These are phyloP conservation scores for Pistacia vera DNA, from an alignment of 345 rosid genomes.

Conservation along the genomic window DNA sequence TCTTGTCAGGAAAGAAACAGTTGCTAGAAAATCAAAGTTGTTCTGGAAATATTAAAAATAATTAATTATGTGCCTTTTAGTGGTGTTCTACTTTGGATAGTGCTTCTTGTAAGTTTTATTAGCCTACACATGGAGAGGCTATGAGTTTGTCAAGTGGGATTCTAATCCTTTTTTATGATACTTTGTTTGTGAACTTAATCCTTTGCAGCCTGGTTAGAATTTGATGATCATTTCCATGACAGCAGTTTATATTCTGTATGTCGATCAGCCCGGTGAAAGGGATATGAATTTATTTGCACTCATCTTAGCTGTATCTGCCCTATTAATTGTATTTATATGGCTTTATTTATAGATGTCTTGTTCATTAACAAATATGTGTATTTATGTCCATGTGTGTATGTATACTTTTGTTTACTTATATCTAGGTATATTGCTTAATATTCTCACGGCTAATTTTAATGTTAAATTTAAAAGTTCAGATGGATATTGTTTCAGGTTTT, in stretches of 20 bases:
- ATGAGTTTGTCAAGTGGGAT: not conserved
- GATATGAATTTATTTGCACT: not conserved
- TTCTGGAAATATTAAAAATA: not conserved
- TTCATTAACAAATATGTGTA: not conserved
- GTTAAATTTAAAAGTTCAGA: not conserved
- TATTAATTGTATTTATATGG: not conserved
- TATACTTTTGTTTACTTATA: not conserved
- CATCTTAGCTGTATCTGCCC: not conserved
- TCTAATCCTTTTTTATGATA: not conserved
- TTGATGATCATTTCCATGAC: not conserved
- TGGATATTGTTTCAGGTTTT: slow-evolving; percentile 52
- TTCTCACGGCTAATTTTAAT: not conserved
- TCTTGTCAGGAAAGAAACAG: not conserved
- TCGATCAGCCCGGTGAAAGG: not conserved
- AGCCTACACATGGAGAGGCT: not conserved
- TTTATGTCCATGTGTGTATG: no score
- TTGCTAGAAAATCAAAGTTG: slow-evolving; percentile 2
- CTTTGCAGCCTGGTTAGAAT: not conserved
- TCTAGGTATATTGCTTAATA: not conserved
- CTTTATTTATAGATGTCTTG: no score
- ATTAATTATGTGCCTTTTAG: not conserved
- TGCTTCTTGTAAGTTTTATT: not conserved
- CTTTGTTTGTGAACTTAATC: not conserved
- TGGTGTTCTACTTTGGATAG: not conserved
- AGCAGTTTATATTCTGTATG: not conserved